A percentile compares a stretch with the other conserved stretches of the same genome.
Evolutionary conservation across 2,329 filamentous ascomycete genomes (phyloP).

Genomic region (Fusarium mundagurra): DNA sequence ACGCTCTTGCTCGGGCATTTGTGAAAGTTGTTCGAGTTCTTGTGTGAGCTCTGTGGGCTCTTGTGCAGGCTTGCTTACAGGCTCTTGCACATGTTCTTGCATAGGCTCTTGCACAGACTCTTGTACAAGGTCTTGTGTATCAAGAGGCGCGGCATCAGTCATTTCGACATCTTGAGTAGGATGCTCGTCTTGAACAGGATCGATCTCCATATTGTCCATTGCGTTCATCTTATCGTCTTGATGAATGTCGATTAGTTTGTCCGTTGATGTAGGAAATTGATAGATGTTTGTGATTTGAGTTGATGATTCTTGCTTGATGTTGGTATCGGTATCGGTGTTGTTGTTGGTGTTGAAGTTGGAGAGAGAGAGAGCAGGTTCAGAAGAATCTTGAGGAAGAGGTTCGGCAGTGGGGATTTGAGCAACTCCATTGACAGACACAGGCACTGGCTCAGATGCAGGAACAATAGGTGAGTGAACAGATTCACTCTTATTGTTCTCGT

Average conservation of each 20-base stretch:
- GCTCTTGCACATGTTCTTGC: not conserved
- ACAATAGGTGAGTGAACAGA: conserved; percentile 14
- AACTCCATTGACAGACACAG: conserved; percentile 19
- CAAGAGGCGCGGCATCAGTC: conserved; percentile 17
- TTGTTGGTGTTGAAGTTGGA: conserved; percentile 1
- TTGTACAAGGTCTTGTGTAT: not conserved
- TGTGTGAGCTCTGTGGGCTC: not conserved
- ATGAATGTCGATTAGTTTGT: not conserved
- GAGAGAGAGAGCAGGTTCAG: not conserved
- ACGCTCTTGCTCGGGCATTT: not conserved
- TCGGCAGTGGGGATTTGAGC: not conserved
- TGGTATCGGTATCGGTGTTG: not conserved
- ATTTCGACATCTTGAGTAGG: conserved; percentile 31
- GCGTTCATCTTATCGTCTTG: conserved; percentile 34
- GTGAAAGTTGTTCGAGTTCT: not conserved
- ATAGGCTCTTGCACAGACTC: not conserved
- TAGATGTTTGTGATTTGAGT: conserved; percentile 14
- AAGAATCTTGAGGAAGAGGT: conserved; percentile 6
- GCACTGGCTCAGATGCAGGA: not conserved
- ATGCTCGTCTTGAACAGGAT: conserved; percentile 18
- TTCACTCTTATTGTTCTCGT: conserved; percentile 16
- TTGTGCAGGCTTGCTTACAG: not conserved
- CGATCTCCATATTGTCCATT: conserved; percentile 34
- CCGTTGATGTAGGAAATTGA: conserved; percentile 10
- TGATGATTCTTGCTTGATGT: conserved; percentile 25